Conservation (phyloP, 1,284 basidiomycete genomes). For the Meira nashicola region DNA sequence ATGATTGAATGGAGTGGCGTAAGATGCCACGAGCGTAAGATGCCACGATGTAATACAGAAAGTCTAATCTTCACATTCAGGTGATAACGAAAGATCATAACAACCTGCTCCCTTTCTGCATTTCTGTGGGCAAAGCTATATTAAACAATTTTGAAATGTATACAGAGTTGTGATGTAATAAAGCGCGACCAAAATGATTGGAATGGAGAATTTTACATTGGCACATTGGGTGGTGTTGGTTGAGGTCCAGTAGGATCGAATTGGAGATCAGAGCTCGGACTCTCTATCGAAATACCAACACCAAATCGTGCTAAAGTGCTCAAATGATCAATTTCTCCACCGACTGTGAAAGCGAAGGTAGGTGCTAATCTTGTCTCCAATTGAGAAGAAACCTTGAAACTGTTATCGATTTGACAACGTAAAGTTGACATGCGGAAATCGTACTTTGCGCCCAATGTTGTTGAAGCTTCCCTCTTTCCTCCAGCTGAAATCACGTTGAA, state of each 20-base stretch:
- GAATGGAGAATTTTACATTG: constrained; percentile 28
- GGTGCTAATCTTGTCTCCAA: constrained; percentile 95
- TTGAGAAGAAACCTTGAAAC: constrained; percentile 79
- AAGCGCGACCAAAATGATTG: not conserved
- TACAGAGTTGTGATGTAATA: no score
- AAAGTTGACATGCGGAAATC: constrained; percentile 82
- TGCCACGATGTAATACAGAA: no score
- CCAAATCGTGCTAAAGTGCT: constrained; percentile 85
- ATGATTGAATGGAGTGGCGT: no score
- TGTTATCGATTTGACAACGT: constrained; percentile 43
- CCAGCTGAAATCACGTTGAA: constrained; percentile 66
- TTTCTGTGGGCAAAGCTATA: no score
- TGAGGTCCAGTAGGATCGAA: constrained; percentile 46
- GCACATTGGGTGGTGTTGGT: constrained; percentile 45
- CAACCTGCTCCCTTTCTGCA: no score
- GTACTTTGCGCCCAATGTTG: constrained; percentile 91
- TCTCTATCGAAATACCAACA: constrained; percentile 91
- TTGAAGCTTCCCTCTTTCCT: constrained; percentile 76
- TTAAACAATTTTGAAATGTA: no score
- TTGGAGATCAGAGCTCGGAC: constrained; percentile 25
- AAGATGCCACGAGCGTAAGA: no score
- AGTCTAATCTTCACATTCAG: no score
- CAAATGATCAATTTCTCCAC: constrained; percentile 97
- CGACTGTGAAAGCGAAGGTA: constrained; percentile 86
- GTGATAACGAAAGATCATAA: no score